Evolutionary conservation across 306 rosid genomes (phyloP).

Genomic region (Cucumis cinereus): DNA sequence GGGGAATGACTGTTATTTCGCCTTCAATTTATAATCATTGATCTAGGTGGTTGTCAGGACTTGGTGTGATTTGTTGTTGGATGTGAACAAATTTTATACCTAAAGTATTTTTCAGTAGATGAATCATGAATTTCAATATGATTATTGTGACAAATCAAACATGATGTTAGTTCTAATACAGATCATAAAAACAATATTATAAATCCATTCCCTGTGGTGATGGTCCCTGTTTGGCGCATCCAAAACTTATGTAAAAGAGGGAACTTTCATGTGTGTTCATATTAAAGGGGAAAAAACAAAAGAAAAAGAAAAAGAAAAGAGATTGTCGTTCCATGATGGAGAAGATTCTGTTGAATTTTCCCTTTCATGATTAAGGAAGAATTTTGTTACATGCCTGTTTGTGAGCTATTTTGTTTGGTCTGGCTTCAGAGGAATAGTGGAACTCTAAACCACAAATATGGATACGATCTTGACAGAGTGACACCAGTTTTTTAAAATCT

Average conservation of each 20-base stretch:
- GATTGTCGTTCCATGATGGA: too few species aligned
- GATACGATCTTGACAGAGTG: too few species aligned
- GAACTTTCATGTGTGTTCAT: background rate
- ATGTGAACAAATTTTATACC: background rate
- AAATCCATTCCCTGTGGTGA: background rate
- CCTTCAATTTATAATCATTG: background rate
- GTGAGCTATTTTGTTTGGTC: too few species aligned
- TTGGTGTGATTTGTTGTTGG: background rate
- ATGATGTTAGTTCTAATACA: background rate
- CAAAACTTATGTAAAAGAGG: background rate
- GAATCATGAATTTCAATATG: background rate
- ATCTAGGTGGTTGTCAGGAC: background rate
- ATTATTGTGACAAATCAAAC: background rate
- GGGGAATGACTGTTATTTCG: background rate
- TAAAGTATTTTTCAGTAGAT: background rate
- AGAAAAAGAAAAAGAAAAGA: too few species aligned
- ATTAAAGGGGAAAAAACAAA: background rate
- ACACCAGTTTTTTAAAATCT: too few species aligned
- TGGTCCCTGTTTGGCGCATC: background rate
- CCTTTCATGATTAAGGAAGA: too few species aligned
- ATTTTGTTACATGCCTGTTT: too few species aligned
- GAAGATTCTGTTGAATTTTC: too few species aligned
- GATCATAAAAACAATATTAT: background rate
- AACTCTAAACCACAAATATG: too few species aligned
- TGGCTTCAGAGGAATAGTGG: too few species aligned